Evolutionary conservation across 1,139 yeast genomes (phyloP).

Genomic region (Candida glucosophila): DNA sequence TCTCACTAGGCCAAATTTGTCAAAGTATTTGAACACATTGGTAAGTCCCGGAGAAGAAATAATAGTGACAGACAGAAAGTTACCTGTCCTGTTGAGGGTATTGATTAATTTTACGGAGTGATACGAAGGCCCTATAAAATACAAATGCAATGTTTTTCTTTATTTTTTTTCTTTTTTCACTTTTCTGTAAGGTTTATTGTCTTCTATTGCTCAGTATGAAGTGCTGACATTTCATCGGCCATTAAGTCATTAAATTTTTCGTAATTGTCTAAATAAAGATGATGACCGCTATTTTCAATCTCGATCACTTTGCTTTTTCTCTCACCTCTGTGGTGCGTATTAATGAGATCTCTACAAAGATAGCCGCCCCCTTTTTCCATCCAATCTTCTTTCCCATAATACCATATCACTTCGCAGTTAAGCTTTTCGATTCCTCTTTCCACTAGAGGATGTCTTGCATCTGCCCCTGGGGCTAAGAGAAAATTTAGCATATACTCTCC

Average conservation of each 20-base stretch:
- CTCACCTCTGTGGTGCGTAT: slow-evolving; percentile 14
- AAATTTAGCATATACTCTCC: slow-evolving; percentile 72
- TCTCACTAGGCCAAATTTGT: slow-evolving; percentile 40
- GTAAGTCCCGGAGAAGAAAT: slow-evolving; percentile 41
- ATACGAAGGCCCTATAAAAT: no score
- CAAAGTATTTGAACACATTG: slow-evolving; percentile 25
- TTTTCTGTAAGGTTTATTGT: no score
- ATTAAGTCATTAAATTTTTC: slow-evolving; percentile 42
- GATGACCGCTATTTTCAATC: slow-evolving; percentile 59
- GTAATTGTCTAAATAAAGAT: slow-evolving; percentile 57
- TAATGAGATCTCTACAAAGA: slow-evolving; percentile 28
- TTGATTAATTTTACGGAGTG: slow-evolving; percentile 15
- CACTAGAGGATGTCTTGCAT: slow-evolving; percentile 55
- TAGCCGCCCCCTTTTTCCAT: slow-evolving; percentile 59
- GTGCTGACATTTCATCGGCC: slow-evolving; percentile 18
- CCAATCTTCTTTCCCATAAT: slow-evolving; percentile 74
- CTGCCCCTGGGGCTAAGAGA: slow-evolving; percentile 66
- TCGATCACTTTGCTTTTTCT: slow-evolving; percentile 31
- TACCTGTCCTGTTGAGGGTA: slow-evolving; percentile 37
- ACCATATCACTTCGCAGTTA: slow-evolving; percentile 51
- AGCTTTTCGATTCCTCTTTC: slow-evolving; percentile 40
- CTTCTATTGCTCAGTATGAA: no score
- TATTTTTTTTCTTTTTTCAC: no score
- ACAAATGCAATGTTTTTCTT: slow-evolving; percentile 8
- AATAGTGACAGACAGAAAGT: slow-evolving; percentile 46